These are phyloP conservation scores for Bipolaris cookei DNA, from an alignment of 2,329 filamentous ascomycete species.

Conservation along the genomic window DNA sequence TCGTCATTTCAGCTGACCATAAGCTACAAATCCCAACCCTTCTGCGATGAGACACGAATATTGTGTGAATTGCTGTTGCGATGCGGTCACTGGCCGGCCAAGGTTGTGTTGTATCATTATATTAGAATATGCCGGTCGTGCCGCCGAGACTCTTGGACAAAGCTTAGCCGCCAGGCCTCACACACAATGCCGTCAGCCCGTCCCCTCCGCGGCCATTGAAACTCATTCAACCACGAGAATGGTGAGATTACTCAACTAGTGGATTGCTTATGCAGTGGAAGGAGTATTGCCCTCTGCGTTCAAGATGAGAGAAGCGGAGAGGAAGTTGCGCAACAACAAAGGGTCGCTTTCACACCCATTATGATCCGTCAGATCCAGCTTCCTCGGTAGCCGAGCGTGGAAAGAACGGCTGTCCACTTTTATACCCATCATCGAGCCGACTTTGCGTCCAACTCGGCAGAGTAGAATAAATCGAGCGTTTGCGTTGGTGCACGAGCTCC, in stretches of 20 bases:
- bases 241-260: slow-evolving; percentile 17
- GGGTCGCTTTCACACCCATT: not conserved
- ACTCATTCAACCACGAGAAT: not conserved
- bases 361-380: slow-evolving; percentile 19
- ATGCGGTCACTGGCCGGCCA: not conserved
- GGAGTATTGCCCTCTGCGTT: slow-evolving; percentile 2
- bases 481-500: slow-evolving; percentile 13
- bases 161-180: slow-evolving; percentile 33
- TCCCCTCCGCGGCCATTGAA: slow-evolving; percentile 20
- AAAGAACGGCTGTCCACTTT: not conserved
- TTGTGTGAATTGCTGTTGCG: not conserved
- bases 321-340: not conserved
- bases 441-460: slow-evolving; percentile 9
- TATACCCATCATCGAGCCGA: slow-evolving; percentile 1
- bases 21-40: not conserved
- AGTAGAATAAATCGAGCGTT: slow-evolving; percentile 14
- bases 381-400: slow-evolving; percentile 7
- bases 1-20: slow-evolving; percentile 5
- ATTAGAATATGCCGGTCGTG: slow-evolving; percentile 25
- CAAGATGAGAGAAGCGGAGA: not conserved
- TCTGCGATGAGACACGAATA: not conserved
- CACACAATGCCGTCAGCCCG: slow-evolving; percentile 32
- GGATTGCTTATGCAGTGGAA: slow-evolving; percentile 8
- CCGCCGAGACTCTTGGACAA: slow-evolving; percentile 39
- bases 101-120: slow-evolving; percentile 27